Evolutionary conservation across 495 filamentous ascomycete species (phyloP).

Genomic region (Penicillium steckii): DNA sequence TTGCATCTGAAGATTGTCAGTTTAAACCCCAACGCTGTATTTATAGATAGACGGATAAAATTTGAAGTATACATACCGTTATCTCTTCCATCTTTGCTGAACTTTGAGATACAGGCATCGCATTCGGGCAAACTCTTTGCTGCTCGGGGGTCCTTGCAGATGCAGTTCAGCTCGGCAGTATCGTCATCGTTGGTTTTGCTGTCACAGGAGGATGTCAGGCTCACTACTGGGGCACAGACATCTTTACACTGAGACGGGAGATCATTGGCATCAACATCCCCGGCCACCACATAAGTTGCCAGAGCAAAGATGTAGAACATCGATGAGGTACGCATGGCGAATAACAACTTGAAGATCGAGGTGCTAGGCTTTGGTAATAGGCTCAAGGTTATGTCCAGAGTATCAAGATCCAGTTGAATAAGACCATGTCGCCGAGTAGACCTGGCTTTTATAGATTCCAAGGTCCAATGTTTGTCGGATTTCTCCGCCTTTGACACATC

Average conservation of each 20-base stretch:
- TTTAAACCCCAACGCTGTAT: no score
- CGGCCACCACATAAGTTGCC: slow-evolving; percentile 1
- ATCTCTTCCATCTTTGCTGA: slow-evolving; percentile 6
- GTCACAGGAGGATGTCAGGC: slow-evolving; percentile 7
- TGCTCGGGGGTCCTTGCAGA: slow-evolving; percentile 5
- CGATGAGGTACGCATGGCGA: not conserved
- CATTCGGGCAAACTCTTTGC: slow-evolving; percentile 3
- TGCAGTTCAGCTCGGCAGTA: slow-evolving; percentile 2
- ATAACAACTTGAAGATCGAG: not conserved
- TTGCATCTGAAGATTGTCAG: slow-evolving; percentile 4
- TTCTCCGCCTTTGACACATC: slow-evolving; percentile 1
- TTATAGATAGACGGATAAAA: no score
- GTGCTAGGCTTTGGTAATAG: not conserved
- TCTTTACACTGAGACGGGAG: slow-evolving; percentile 5
- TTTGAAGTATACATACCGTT: slow-evolving; percentile 6
- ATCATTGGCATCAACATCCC: slow-evolving; percentile 6
- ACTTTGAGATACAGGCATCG: slow-evolving; percentile 9
- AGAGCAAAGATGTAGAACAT: not conserved
- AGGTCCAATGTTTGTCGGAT: not conserved
- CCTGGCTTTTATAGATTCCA: not conserved
- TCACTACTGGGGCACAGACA: slow-evolving; percentile 7
- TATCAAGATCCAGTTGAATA: no score
- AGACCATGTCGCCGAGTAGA: no score
- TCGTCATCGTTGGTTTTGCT: slow-evolving; percentile 4
- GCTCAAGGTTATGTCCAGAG: no score